Evolutionary conservation across 352 stramenopile genomes (phyloP), one percentile per base, ranked within the genome.

Genomic region (Globisporangium ultimum): DNA sequence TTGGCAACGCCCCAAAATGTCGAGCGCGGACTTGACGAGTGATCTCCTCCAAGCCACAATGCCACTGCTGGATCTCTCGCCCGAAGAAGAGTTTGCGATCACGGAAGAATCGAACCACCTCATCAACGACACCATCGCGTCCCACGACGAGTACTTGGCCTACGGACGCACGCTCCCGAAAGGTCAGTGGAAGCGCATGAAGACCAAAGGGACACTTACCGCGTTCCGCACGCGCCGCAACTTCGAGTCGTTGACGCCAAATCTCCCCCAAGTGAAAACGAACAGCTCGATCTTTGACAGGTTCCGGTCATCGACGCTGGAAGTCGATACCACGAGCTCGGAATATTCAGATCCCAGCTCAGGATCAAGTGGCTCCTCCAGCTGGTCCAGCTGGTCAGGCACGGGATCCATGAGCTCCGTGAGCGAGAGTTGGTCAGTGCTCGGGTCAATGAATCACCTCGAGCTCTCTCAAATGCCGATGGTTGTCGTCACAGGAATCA

Each of bases 171-270:
- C 75, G 43, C 68, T 80, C 24, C 68, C 74, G 50, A 67, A 55
- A 8, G 62, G 63, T 6, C 64, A 65, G n/a, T 78, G 72, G 72
- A 81, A 81, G 50, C 69, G 74, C 46, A 66, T 81, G 18, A 66
- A 59, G 36, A 70, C 67, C 32, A 72, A 74, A 51, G 72, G 78
- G 36, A 64, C 74, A 28, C 64, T 78, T 6, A 67, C 66, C 15
- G 60, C 70, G 0, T 81, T 70, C 52, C 70, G 38, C 14, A 47
- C 32, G 2, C 57, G 38, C 32, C 9, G 34, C 42, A 14, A 18
- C 46, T 45, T 45, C 40, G 40, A 45, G 12, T 18, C 40, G 3
- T 15, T n/a, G 40, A 8, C 40, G 12, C 40, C 40, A 10, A 15
- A 45, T 4, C 40, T 45, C 40, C 40, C 40, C 40, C 40, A 45